These are phyloP conservation scores for Myxozyma neotropica DNA, from an alignment of 805 yeast genomes.

Conservation along the genomic window DNA sequence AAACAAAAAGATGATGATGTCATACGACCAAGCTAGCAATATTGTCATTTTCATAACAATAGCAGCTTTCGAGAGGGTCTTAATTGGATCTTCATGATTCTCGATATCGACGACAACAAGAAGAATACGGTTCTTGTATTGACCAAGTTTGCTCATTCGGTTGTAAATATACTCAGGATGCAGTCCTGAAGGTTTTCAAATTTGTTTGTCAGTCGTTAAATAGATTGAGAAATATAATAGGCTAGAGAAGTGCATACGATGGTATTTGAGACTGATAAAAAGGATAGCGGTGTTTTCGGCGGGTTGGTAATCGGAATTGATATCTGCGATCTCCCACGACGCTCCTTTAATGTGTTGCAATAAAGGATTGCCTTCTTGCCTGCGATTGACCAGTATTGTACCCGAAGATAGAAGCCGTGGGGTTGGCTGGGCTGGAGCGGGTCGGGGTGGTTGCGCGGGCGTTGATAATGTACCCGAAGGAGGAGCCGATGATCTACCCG, in stretches of 20 bases:
- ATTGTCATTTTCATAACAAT: conserved; percentile 42
- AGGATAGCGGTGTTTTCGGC: conserved; percentile 44
- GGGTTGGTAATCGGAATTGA: conserved; percentile 45
- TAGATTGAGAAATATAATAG: no score
- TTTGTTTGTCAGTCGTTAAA: conserved; percentile 3
- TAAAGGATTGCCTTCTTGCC: conserved; percentile 37
- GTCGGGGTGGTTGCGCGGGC: not conserved
- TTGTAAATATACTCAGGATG: conserved; percentile 48
- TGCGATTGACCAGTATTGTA: conserved; percentile 31
- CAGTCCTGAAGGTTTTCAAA: conserved; percentile 31
- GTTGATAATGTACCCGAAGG: not conserved
- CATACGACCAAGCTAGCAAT: conserved; percentile 43
- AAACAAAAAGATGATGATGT: not conserved
- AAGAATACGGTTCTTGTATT: conserved; percentile 41
- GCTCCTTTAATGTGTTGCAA: conserved; percentile 34
- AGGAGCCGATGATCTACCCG: not conserved
- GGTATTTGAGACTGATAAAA: conserved; percentile 41
- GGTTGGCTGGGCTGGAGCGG: conserved; percentile 25
- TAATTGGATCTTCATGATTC: conserved; percentile 42
- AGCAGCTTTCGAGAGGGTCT: conserved; percentile 43
- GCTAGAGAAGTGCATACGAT: conserved; percentile 24
- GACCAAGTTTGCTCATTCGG: conserved; percentile 44
- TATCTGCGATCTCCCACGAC: conserved; percentile 40
- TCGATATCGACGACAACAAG: conserved; percentile 47
- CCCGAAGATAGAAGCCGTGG: conserved; percentile 20